These are phyloP conservation scores for Claviceps humidiphila DNA, from an alignment of 2,329 filamentous ascomycete genomes.

Conservation along the genomic window DNA sequence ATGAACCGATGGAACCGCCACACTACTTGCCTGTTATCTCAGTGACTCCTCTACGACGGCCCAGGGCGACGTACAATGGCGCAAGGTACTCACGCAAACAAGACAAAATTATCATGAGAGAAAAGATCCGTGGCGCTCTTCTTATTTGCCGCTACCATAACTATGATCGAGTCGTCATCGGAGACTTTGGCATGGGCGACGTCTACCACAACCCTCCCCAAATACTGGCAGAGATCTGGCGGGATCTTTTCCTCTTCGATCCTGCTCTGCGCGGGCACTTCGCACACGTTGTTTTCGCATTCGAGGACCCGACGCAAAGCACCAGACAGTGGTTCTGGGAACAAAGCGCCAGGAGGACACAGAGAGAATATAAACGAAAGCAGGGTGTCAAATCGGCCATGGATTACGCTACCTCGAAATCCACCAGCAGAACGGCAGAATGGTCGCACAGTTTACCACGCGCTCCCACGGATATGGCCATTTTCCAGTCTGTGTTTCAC, in stretches of 20 bases:
- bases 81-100: conserved; percentile 57
- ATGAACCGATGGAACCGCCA: conserved; percentile 43
- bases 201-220: conserved; percentile 50
- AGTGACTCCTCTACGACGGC: conserved; percentile 57
- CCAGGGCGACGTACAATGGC: conserved; percentile 57
- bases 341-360: conserved; percentile 39
- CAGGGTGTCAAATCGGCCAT: conserved; percentile 18
- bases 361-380: conserved; percentile 18
- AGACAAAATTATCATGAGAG: conserved; percentile 57
- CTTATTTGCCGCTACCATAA: conserved; percentile 53
- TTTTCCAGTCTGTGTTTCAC: conserved; percentile 42
- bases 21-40: conserved; percentile 55
- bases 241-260: conserved; percentile 49
- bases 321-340: conserved; percentile 40
- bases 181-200: conserved; percentile 52
- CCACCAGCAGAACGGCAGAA: conserved; percentile 11
- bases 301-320: conserved; percentile 43
- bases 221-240: conserved; percentile 53
- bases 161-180: conserved; percentile 45
- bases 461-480: conserved; percentile 32
- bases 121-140: conserved; percentile 59
- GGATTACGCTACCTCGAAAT: conserved; percentile 12
- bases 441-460: background rate
- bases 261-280: conserved; percentile 50
- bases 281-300: conserved; percentile 48